Evolutionary conservation across 2,329 filamentous ascomycete genomes (phyloP).

Genomic region (Aureobasidium sp.): DNA sequence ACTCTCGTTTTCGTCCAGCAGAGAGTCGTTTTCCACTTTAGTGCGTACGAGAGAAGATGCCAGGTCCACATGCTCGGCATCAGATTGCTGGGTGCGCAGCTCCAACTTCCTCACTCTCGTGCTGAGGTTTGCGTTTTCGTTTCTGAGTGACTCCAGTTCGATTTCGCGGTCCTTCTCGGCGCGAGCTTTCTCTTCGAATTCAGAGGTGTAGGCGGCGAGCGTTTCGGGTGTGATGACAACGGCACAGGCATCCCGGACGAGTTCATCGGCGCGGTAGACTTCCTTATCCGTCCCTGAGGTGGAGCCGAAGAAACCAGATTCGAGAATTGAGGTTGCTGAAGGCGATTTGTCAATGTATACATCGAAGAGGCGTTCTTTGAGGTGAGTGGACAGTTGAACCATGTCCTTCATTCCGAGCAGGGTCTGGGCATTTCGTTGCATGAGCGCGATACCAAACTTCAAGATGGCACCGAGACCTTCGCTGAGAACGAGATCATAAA

Average conservation of each 20-base stretch:
- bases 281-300: slow-evolving; percentile 78
- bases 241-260: slow-evolving; percentile 86
- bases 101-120: slow-evolving; percentile 76
- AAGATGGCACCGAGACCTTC: slow-evolving; percentile 85
- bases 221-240: slow-evolving; percentile 77
- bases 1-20: slow-evolving; percentile 83
- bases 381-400: slow-evolving; percentile 75
- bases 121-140: slow-evolving; percentile 58
- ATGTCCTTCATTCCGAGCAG: slow-evolving; percentile 85
- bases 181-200: slow-evolving; percentile 91
- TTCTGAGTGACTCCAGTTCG: slow-evolving; percentile 67
- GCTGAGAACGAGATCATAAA: slow-evolving; percentile 91
- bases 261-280: slow-evolving; percentile 85
- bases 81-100: slow-evolving; percentile 77
- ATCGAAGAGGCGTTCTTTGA: slow-evolving; percentile 92
- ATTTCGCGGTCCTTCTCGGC: slow-evolving; percentile 71
- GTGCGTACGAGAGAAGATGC: slow-evolving; percentile 85
- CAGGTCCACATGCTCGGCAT: slow-evolving; percentile 81
- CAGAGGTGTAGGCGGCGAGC: slow-evolving; percentile 68
- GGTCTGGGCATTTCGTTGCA: slow-evolving; percentile 82
- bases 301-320: slow-evolving; percentile 95
- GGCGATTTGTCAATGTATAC: slow-evolving; percentile 94
- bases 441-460: slow-evolving; percentile 88
- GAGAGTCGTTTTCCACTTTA: slow-evolving; percentile 86
- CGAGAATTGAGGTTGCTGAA: slow-evolving; percentile 83